phyloP scores from a whole-genome alignment of 768 basidiomycete genomes.

The Termitomyces sp. region DNA sequence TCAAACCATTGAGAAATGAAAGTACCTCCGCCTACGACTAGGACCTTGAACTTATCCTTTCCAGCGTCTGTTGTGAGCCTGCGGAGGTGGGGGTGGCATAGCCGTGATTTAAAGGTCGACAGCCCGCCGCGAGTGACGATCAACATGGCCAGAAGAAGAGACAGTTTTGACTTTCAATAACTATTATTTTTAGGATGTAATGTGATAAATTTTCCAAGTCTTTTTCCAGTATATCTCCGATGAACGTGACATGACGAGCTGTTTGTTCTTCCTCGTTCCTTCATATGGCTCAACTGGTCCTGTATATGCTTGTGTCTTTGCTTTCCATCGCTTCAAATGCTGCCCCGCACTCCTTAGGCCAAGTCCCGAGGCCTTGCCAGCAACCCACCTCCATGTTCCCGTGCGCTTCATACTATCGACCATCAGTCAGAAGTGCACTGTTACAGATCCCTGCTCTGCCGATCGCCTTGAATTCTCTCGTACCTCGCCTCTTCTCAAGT shows the following conservation, averaged over 20 bases:
- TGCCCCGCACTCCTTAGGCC: constrained; percentile 17
- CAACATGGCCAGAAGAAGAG: constrained; percentile 6
- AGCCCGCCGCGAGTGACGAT: constrained; percentile 7
- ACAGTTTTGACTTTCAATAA: not conserved
- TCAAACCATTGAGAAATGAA: constrained; percentile 9
- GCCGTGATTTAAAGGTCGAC: not conserved
- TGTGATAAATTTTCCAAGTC: too few species aligned
- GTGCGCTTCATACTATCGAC: constrained; percentile 2
- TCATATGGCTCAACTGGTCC: constrained; percentile 6
- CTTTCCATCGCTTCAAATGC: constrained; percentile 4
- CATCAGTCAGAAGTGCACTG: not conserved
- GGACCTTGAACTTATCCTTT: constrained; percentile 67
- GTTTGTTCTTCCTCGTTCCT: not conserved
- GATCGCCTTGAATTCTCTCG: not conserved
- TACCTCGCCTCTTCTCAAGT: not conserved
- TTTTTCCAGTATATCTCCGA: not conserved
- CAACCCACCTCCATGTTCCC: constrained; percentile 28
- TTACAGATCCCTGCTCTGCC: not conserved
- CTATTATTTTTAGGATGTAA: not conserved
- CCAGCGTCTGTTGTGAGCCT: constrained; percentile 27
- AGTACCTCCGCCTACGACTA: constrained; percentile 86
- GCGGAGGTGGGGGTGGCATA: not conserved
- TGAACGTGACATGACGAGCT: not conserved
- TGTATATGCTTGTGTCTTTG: constrained; percentile 1
- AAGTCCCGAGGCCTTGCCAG: constrained; percentile 28